Evolutionary conservation across 306 rosid genomes (phyloP).

Genomic region (Acacia confusa): DNA sequence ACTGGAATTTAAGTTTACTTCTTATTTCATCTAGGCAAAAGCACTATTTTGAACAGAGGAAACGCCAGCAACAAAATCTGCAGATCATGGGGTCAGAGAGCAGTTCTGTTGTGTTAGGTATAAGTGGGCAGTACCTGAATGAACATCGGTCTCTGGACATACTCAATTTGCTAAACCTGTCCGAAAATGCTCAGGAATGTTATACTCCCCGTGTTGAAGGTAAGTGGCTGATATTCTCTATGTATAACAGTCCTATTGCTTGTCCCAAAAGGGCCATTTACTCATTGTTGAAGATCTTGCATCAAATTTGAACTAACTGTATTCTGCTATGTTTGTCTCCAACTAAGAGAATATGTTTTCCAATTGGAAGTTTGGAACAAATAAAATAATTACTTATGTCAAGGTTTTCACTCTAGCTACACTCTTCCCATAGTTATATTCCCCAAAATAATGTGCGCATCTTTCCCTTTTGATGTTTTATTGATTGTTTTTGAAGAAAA

Average conservation of each 20-base stretch:
- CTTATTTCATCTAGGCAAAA: conserved; percentile 67
- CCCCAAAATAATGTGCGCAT: background rate
- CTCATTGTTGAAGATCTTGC: conserved; percentile 13
- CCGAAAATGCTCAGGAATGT: conserved; percentile 47
- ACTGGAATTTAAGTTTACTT: conserved; percentile 15
- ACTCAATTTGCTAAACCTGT: conserved; percentile 72
- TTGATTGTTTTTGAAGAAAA: conserved; percentile 11
- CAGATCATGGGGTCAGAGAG: conserved; percentile 50
- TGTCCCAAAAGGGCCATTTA: conserved; percentile 5
- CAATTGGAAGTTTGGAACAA: conserved; percentile 15
- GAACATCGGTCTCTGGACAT: conserved; percentile 77
- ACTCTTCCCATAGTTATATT: background rate
- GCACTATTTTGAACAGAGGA: conserved; percentile 92
- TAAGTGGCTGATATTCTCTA: conserved; percentile 31
- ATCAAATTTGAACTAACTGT: conserved; percentile 4
- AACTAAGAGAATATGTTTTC: conserved; percentile 7
- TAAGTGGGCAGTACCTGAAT: conserved; percentile 43
- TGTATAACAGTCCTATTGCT: background rate
- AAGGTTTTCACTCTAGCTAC: background rate
- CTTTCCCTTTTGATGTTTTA: conserved; percentile 19
- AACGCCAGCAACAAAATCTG: conserved; percentile 63
- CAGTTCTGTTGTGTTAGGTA: conserved; percentile 34
- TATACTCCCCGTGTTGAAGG: conserved; percentile 47
- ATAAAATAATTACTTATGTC: background rate
- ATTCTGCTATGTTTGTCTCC: background rate